phyloP scores from a whole-genome alignment of 1,284 basidiomycete genomes.

The Exobasidium cylindrosporum region DNA sequence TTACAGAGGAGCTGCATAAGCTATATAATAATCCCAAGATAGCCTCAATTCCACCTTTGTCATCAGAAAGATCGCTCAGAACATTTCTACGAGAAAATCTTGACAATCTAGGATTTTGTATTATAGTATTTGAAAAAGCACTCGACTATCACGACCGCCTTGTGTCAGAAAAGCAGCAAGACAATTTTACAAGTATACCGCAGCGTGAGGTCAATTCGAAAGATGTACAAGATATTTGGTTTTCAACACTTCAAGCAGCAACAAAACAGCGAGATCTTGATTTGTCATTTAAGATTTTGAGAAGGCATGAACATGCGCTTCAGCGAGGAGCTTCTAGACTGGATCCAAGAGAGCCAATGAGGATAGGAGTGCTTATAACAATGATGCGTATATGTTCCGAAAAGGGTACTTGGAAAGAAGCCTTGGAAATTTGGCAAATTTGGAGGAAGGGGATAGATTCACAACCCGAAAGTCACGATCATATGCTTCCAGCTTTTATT shows the following conservation, averaged over 20 bases:
- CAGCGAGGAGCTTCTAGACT: neutral
- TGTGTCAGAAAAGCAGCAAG: too few species aligned
- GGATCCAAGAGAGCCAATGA: neutral
- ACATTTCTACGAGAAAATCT: neutral
- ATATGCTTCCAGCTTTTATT: too few species aligned
- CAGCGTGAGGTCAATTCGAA: neutral
- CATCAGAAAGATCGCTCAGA: neutral
- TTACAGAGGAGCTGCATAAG: neutral
- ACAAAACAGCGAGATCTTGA: neutral
- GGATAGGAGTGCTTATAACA: too few species aligned
- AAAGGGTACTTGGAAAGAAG: too few species aligned
- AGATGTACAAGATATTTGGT: neutral
- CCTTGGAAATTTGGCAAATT: neutral
- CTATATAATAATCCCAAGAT: neutral
- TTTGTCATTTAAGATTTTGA: neutral
- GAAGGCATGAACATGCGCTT: neutral
- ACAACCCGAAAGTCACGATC: too few species aligned
- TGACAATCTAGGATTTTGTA: neutral
- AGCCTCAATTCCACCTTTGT: neutral
- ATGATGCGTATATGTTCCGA: too few species aligned
- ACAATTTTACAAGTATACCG: too few species aligned
- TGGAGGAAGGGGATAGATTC: neutral
- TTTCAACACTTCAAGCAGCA: neutral
- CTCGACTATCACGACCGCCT: neutral
- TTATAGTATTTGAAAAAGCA: neutral